Conservation (phyloP, 768 basidiomycete species). For the Boletus tylopilopsis region DNA sequence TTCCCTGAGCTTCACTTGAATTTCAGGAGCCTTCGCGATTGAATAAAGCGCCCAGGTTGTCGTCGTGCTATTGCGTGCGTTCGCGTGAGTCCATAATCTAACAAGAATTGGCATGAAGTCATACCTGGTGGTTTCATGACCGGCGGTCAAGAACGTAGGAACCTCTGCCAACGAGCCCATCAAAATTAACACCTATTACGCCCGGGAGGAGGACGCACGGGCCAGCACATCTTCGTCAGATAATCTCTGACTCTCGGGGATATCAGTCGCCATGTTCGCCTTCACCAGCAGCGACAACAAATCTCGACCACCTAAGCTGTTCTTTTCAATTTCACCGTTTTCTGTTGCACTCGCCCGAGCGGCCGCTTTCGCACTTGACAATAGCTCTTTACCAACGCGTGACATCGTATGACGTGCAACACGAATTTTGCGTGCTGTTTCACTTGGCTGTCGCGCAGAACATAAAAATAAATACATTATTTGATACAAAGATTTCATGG, state of each 20-base stretch:
- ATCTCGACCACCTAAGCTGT: constrained; percentile 44
- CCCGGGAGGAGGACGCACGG: constrained; percentile 33
- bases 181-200: neutral
- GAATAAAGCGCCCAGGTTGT: constrained; percentile 58
- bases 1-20: constrained; percentile 55
- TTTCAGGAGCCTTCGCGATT: constrained; percentile 43
- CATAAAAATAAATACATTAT: neutral
- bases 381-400: constrained; percentile 47
- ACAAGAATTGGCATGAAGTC: too few species aligned
- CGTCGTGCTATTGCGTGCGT: constrained; percentile 26
- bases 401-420: constrained; percentile 40
- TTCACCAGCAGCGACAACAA: constrained; percentile 56
- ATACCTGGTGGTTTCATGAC: constrained; percentile 56
- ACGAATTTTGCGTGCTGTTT: constrained; percentile 11
- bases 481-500: neutral
- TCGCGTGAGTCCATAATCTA: too few species aligned
- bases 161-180: constrained; percentile 40
- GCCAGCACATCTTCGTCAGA: constrained; percentile 60
- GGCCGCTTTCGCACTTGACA: constrained; percentile 45
- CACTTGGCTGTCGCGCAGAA: constrained; percentile 18
- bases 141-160: constrained; percentile 56
- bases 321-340: constrained; percentile 32
- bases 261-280: constrained; percentile 61
- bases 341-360: constrained; percentile 24
- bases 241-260: constrained; percentile 51